Evolutionary conservation across 1,139 yeast species (phyloP).

Genomic region (Saccharomycopsis crataegensis): DNA sequence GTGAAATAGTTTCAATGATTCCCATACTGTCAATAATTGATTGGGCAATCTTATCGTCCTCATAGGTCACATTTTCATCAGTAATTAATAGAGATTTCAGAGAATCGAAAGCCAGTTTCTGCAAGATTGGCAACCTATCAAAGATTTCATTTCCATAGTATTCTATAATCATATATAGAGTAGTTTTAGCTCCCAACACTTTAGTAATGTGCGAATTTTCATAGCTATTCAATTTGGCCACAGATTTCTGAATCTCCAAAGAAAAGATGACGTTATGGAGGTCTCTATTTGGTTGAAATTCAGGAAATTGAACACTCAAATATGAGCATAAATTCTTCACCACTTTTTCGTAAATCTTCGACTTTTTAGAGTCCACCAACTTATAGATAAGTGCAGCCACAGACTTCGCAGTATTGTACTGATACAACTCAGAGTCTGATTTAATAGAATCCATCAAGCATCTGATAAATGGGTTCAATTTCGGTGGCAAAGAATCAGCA

Average conservation of each 20-base stretch:
- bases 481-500: constrained; percentile 49
- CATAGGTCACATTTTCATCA: constrained; percentile 27
- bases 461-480: constrained; percentile 81
- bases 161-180: constrained; percentile 23
- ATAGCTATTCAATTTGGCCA: constrained; percentile 12
- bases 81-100: constrained; percentile 31
- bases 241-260: constrained; percentile 37
- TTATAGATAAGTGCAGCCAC: constrained; percentile 56
- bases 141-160: constrained; percentile 52
- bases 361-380: constrained; percentile 50
- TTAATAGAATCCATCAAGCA: constrained; percentile 92
- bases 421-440: constrained; percentile 62
- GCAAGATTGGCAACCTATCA: constrained; percentile 58
- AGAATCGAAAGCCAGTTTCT: constrained; percentile 62
- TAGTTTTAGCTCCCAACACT: constrained; percentile 18
- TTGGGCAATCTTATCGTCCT: constrained; percentile 57
- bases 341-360: constrained; percentile 77
- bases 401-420: constrained; percentile 62
- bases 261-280: constrained; percentile 66
- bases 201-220: constrained; percentile 12
- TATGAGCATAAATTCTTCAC: constrained; percentile 88
- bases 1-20: constrained; percentile 66
- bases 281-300: constrained; percentile 61
- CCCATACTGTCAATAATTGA: constrained; percentile 82
- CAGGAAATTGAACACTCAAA: constrained; percentile 95